Percentiles rank a stretch among this genome's conserved stretches.
Evolutionary conservation across 2,329 filamentous ascomycete species (phyloP).

Genomic region (Cytospora chrysosperma): DNA sequence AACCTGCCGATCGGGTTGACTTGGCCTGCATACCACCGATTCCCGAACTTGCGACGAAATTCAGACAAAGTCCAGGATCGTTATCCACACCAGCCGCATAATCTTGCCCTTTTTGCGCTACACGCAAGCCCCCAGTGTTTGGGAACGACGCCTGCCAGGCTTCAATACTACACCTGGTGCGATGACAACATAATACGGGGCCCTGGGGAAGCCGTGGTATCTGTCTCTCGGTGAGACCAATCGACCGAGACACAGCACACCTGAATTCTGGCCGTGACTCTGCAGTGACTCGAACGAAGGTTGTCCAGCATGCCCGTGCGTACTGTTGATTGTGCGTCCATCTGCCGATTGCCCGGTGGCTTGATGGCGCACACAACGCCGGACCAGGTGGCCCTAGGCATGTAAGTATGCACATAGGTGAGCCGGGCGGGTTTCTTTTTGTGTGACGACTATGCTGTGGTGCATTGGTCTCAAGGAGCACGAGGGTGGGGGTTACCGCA

Average conservation of each 20-base stretch:
- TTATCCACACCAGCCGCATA: background rate
- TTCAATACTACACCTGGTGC: slow-evolving; percentile 6
- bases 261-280: background rate
- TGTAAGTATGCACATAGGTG: background rate
- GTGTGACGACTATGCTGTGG: slow-evolving; percentile 3
- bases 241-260: slow-evolving; percentile 1
- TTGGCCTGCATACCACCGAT: background rate
- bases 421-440: background rate
- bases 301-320: slow-evolving; percentile 8
- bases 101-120: background rate
- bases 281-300: background rate
- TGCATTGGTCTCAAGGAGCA: background rate
- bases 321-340: slow-evolving; percentile 4
- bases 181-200: slow-evolving; percentile 3
- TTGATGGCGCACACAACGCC: slow-evolving; percentile 1
- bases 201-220: background rate
- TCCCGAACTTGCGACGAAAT: background rate
- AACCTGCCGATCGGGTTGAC: background rate
- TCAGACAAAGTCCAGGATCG: background rate
- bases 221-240: slow-evolving; percentile 8
- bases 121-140: slow-evolving; percentile 7
- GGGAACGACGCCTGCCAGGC: background rate
- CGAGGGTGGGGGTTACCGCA: background rate
- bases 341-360: slow-evolving; percentile 7
- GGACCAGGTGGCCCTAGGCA: background rate